phyloP scores from a whole-genome alignment of 371 early-diverging fungal genomes.

The Aphelidium insulamus region DNA sequence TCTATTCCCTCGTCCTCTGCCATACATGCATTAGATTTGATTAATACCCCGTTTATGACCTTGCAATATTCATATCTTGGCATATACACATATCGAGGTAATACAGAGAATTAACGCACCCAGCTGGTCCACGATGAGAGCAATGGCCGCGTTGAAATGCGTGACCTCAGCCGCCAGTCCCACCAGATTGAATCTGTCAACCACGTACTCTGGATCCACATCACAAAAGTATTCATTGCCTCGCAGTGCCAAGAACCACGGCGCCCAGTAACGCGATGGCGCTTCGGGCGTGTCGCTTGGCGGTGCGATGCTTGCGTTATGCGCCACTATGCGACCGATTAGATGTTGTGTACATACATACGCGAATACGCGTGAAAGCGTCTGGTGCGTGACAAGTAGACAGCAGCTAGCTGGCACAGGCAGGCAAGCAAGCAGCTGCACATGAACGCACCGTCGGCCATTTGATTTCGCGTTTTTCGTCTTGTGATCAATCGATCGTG shows the following conservation, averaged over 20 bases:
- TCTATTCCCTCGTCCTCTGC: conserved; percentile 34
- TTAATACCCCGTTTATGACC: neutral
- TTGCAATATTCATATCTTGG: neutral
- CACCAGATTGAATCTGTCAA: conserved; percentile 88
- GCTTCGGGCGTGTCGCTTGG: too few relatives aligned
- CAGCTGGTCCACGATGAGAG: conserved; percentile 69
- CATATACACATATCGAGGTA: neutral
- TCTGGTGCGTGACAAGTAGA: too few relatives aligned
- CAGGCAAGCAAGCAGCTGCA: too few relatives aligned
- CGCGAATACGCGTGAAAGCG: too few relatives aligned
- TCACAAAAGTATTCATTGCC: conserved; percentile 89
- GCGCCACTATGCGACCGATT: too few relatives aligned
- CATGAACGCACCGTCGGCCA: too few relatives aligned
- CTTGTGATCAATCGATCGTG: too few relatives aligned
- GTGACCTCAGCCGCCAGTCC: conserved; percentile 58
- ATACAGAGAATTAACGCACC: conserved; percentile 11
- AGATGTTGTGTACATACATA: too few relatives aligned
- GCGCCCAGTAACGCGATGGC: conserved; percentile 78
- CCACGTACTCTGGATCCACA: conserved; percentile 82
- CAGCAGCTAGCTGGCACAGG: too few relatives aligned
- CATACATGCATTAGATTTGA: neutral
- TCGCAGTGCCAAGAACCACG: conserved; percentile 47
- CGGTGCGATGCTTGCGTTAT: too few relatives aligned
- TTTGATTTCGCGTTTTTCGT: too few relatives aligned
- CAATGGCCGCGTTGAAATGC: conserved; percentile 59